Evolutionary conservation across 441 rosid species (phyloP).

Genomic region (Gossypium davidsonii): DNA sequence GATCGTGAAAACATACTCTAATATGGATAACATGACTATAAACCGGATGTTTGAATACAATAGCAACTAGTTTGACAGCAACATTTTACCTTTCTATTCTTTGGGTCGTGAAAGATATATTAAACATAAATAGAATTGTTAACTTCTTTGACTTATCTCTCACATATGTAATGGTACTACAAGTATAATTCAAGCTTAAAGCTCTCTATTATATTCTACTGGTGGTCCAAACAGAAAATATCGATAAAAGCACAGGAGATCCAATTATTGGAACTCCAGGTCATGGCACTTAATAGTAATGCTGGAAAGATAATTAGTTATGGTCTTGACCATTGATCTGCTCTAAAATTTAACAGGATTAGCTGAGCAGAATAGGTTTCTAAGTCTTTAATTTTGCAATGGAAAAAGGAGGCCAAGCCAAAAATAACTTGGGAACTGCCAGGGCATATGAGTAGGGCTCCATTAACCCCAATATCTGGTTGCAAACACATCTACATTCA

Average conservation of each 20-base stretch:
- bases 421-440: background rate
- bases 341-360: background rate
- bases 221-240: background rate
- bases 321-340: background rate
- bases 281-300: background rate
- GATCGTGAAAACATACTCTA: no score
- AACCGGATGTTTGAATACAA: no score
- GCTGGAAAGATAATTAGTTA: background rate
- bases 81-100: background rate
- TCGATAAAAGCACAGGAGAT: slow-evolving; percentile 3
- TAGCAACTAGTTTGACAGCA: no score
- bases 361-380: background rate
- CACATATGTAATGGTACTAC: background rate
- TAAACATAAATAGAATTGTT: background rate
- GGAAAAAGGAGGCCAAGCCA: background rate
- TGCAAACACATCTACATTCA: background rate
- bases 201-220: background rate
- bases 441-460: background rate
- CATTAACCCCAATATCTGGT: background rate
- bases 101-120: background rate
- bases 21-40: no score
- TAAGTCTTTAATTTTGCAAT: background rate
- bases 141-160: background rate
- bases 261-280: slow-evolving; percentile 4
- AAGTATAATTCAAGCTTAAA: background rate